Conservation (phyloP, 768 basidiomycete genomes). For the Macrocybe gigantea region DNA sequence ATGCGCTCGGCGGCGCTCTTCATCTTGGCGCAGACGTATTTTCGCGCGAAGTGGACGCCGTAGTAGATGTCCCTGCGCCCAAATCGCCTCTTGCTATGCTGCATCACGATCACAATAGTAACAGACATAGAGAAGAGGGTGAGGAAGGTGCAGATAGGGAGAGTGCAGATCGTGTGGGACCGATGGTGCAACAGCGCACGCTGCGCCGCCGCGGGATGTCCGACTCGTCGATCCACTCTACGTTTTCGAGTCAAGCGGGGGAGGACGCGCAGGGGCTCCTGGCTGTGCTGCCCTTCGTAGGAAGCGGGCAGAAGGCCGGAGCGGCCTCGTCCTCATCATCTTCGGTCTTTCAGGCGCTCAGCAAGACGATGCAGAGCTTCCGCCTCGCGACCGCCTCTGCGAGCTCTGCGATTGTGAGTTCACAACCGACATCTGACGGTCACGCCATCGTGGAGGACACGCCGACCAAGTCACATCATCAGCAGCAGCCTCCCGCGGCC, state of each 20-base stretch:
- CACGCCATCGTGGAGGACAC: too few species aligned
- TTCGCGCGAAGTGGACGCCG: constrained; percentile 72
- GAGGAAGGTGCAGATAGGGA: constrained; percentile 10
- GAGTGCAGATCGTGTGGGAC: constrained; percentile 37
- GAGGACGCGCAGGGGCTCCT: constrained; percentile 13
- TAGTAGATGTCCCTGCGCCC: constrained; percentile 51
- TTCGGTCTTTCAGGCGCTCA: constrained; percentile 50
- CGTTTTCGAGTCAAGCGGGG: constrained; percentile 59
- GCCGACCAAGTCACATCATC: too few species aligned
- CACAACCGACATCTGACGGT: too few species aligned
- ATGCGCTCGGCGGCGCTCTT: constrained; percentile 9
- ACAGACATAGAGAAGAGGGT: too few species aligned
- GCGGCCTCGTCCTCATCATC: neutral
- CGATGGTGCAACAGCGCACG: constrained; percentile 55
- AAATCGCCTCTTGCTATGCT: constrained; percentile 6
- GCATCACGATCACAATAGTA: constrained; percentile 11
- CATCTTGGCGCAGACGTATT: constrained; percentile 21
- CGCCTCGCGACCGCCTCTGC: constrained; percentile 14
- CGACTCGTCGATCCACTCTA: constrained; percentile 89
- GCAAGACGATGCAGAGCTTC: constrained; percentile 48
- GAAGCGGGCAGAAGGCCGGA: neutral
- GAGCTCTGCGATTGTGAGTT: too few species aligned
- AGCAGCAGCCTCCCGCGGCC: neutral
- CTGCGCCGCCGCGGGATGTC: constrained; percentile 78
- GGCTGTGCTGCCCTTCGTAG: neutral